Conservation (phyloP, 768 basidiomycete genomes). For the Fomitopsis serialis region DNA sequence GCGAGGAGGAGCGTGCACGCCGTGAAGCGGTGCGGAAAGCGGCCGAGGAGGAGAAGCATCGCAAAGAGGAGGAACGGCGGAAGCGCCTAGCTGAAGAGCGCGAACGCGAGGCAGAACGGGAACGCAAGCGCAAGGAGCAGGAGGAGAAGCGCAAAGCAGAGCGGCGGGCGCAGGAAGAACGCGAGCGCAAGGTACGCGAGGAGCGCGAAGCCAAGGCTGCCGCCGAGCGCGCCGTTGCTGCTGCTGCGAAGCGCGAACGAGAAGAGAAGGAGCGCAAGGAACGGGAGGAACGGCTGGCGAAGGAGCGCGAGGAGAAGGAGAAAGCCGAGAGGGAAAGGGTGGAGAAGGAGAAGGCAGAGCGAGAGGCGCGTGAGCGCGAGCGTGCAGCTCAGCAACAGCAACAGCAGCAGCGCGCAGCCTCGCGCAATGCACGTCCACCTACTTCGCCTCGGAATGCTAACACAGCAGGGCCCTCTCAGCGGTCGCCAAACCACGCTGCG, state of each 20-base stretch:
- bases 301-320: conserved; percentile 44
- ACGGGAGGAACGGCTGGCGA: conserved; percentile 59
- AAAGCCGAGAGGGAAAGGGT: conserved; percentile 21
- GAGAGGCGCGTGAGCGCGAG: conserved; percentile 27
- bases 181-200: conserved; percentile 57
- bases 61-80: conserved; percentile 80
- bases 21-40: conserved; percentile 74
- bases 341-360: conserved; percentile 27
- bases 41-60: conserved; percentile 76
- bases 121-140: conserved; percentile 68
- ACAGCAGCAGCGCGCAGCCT: conserved; percentile 43
- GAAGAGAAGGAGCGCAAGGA: conserved; percentile 60
- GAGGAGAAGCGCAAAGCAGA: conserved; percentile 56
- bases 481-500: conserved; percentile 40
- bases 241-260: conserved; percentile 35
- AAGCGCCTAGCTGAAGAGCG: conserved; percentile 75
- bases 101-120: conserved; percentile 72
- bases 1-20: conserved; percentile 81
- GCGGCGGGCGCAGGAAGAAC: conserved; percentile 50
- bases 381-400: conserved; percentile 30
- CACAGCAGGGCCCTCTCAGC: conserved; percentile 43
- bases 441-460: conserved; percentile 46
- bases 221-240: conserved; percentile 40
- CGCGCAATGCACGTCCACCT: conserved; percentile 40
- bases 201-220: conserved; percentile 58